Conservation (phyloP, 441 rosid species). For the Populus hybrid region DNA sequence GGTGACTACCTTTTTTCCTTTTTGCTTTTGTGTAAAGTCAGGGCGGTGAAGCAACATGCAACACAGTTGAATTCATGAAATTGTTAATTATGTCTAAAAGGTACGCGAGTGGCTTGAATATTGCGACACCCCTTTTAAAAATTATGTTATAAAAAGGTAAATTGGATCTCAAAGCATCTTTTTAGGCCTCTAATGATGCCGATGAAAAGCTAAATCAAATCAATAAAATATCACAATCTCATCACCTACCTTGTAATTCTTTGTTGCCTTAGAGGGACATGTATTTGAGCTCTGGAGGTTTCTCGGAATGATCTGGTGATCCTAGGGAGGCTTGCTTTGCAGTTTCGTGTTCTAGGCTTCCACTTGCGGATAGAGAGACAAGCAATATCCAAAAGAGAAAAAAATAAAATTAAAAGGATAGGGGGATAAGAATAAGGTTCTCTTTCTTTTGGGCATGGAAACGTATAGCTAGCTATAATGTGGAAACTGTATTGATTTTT, state of each 20-base stretch:
- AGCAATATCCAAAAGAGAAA: neutral
- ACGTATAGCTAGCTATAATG: neutral
- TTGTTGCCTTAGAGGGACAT: neutral
- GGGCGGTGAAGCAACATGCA: neutral
- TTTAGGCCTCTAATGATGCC: neutral
- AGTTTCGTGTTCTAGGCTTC: conserved; percentile 7
- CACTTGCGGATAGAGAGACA: neutral
- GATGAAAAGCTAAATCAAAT: neutral
- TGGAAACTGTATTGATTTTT: neutral
- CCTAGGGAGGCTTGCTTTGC: neutral
- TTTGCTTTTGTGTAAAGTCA: neutral
- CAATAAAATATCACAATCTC: neutral
- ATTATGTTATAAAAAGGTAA: neutral
- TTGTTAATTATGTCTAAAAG: neutral
- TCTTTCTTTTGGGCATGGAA: neutral
- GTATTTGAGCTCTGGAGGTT: neutral
- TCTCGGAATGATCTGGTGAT: neutral
- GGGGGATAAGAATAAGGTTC: too few relatives aligned
- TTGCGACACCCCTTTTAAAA: too few relatives aligned
- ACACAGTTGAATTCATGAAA: neutral
- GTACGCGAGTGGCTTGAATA: neutral
- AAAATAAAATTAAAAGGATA: too few relatives aligned
- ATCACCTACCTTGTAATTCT: neutral
- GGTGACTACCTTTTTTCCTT: neutral
- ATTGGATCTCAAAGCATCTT: neutral